These are phyloP conservation scores for Tilletia caries DNA, from an alignment of 1,284 basidiomycete species.

Conservation along the genomic window DNA sequence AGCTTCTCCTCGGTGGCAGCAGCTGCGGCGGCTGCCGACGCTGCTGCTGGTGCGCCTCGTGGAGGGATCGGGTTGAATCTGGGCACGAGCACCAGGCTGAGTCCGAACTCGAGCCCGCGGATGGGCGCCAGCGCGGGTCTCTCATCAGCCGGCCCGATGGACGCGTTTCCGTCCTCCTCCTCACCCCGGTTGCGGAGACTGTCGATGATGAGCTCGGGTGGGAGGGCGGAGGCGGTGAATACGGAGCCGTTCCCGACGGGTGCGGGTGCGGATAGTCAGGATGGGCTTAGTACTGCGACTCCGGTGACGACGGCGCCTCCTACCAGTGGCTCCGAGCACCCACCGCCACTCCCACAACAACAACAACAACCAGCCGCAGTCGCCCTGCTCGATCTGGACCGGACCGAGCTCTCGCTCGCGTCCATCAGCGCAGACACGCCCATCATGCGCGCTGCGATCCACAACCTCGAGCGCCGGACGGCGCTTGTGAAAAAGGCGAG, in stretches of 20 bases:
- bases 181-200: not conserved
- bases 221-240: not conserved
- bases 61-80: not conserved
- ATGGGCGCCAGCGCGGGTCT: not conserved
- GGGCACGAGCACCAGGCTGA: not conserved
- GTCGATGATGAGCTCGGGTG: not conserved
- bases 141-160: no score
- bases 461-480: constrained; percentile 37
- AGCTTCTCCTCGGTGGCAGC: not conserved
- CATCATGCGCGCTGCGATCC: constrained; percentile 37
- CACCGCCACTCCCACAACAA: no score
- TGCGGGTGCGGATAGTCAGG: no score
- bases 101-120: not conserved
- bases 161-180: not conserved
- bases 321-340: not conserved
- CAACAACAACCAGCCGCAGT: no score
- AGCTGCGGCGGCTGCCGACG: no score
- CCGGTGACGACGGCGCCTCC: no score
- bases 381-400: constrained; percentile 21
- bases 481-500: constrained; percentile 27
- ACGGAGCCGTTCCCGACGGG: constrained; percentile 4
- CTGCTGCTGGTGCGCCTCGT: not conserved
- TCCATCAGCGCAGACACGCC: constrained; percentile 36
- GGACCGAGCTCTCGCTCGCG: constrained; percentile 33
- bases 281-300: no score